phyloP scores from a whole-genome alignment of 2,329 filamentous ascomycete genomes.

The Hypoxylon sp. region DNA sequence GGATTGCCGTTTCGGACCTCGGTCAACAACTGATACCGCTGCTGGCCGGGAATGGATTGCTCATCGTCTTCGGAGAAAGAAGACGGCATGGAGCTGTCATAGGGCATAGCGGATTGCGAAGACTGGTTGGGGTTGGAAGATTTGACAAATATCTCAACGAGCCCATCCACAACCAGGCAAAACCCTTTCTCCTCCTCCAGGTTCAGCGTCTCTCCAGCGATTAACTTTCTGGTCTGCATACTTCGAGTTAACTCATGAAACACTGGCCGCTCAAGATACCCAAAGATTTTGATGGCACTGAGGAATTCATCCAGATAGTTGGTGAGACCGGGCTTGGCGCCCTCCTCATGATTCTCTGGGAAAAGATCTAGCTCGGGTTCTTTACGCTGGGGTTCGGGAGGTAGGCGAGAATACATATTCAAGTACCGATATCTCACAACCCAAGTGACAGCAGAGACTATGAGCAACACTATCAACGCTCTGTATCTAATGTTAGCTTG shows the following conservation, averaged over 20 bases:
- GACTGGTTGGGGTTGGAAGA: constrained; percentile 68
- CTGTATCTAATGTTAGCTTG: constrained; percentile 42
- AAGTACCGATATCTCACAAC: constrained; percentile 95
- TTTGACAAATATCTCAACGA: constrained; percentile 98
- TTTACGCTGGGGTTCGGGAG: constrained; percentile 94
- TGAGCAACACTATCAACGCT: constrained; percentile 76
- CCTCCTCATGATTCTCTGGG: constrained; percentile 90
- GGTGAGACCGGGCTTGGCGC: constrained; percentile 89
- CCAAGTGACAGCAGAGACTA: constrained; percentile 92
- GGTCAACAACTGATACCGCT: constrained; percentile 93
- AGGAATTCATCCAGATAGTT: constrained; percentile 98
- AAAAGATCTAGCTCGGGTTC: constrained; percentile 96
- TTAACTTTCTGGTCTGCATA: constrained; percentile 97
- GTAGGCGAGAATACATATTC: constrained; percentile 95
- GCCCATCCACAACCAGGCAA: constrained; percentile 94
- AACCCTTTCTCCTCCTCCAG: constrained; percentile 98
- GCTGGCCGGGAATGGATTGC: constrained; percentile 72
- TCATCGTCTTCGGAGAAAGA: constrained; percentile 78
- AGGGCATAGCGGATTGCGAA: constrained; percentile 56
- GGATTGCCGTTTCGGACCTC: constrained; percentile 98
- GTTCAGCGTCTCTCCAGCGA: constrained; percentile 94
- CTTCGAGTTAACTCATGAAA: constrained; percentile 98
- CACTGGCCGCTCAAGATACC: constrained; percentile 94
- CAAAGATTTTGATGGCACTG: constrained; percentile 99
- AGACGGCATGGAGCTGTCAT: constrained; percentile 62